Conservation (phyloP, 1,284 basidiomycete genomes). For the Hemileia vastatrix region DNA sequence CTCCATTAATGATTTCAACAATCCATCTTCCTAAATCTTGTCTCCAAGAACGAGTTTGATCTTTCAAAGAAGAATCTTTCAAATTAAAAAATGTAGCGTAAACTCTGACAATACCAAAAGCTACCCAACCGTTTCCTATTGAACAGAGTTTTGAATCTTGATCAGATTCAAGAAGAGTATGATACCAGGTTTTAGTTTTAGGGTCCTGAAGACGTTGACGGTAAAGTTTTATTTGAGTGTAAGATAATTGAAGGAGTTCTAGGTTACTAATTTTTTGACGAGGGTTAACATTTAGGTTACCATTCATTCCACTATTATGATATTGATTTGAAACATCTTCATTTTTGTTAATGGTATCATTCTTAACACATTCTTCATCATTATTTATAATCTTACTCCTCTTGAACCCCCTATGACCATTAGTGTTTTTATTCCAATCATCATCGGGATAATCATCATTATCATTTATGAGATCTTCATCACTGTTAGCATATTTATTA, state of each 20-base stretch:
- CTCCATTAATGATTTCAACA: conserved; percentile 3
- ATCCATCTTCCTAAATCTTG: conserved; percentile 2
- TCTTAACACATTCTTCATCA: too few relatives aligned
- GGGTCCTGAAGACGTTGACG: conserved; percentile 48
- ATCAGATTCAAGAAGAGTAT: conserved; percentile 52
- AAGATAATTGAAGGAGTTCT: conserved; percentile 59
- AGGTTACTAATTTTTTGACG: too few relatives aligned
- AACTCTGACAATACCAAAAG: conserved; percentile 74
- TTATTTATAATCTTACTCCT: too few relatives aligned
- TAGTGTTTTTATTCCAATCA: too few relatives aligned
- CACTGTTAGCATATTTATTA: too few relatives aligned
- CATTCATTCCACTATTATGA: too few relatives aligned
- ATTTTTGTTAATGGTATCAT: too few relatives aligned
- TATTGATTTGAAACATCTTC: too few relatives aligned
- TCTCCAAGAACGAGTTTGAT: neutral
- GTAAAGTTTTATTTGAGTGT: conserved; percentile 70
- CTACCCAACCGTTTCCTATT: conserved; percentile 76
- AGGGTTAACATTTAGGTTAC: too few relatives aligned
- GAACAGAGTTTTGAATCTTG: conserved; percentile 51
- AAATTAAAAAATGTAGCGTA: conserved; percentile 58
- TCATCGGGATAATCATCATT: too few relatives aligned
- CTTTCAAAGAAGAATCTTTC: neutral
- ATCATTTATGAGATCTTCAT: too few relatives aligned
- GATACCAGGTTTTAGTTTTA: conserved; percentile 8
- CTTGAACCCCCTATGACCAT: too few relatives aligned